These are phyloP conservation scores for Prunus dulcis DNA, from an alignment of 306 rosid species.

Conservation along the genomic window DNA sequence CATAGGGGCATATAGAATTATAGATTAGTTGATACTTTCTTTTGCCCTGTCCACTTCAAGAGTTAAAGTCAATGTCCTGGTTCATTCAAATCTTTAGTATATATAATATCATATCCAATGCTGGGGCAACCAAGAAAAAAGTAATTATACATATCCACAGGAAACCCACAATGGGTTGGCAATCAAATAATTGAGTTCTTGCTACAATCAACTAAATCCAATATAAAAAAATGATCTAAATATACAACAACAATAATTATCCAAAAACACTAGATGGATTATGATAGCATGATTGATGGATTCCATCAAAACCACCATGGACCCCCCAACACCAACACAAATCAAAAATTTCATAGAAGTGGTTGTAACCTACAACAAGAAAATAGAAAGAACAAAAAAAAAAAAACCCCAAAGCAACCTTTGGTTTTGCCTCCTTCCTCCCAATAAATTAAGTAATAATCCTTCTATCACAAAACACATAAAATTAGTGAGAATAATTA, in stretches of 20 bases:
- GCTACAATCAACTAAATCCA: neutral
- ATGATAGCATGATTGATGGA: neutral
- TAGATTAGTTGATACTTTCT: neutral
- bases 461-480: neutral
- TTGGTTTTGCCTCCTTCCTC: neutral
- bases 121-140: neutral
- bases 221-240: neutral
- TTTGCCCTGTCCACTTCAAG: neutral
- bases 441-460: neutral
- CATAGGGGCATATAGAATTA: no score
- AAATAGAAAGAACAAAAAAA: neutral
- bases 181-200: neutral
- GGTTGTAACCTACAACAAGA: neutral
- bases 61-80: neutral
- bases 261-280: neutral
- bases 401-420: neutral
- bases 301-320: constrained; percentile 3
- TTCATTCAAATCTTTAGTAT: neutral
- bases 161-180: neutral
- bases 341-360: neutral
- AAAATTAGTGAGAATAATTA: neutral
- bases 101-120: no score
- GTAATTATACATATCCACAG: neutral
- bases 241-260: neutral
- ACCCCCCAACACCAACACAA: neutral